Evolutionary conservation across 306 rosid species (phyloP).

Genomic region (Rosa chinensis): DNA sequence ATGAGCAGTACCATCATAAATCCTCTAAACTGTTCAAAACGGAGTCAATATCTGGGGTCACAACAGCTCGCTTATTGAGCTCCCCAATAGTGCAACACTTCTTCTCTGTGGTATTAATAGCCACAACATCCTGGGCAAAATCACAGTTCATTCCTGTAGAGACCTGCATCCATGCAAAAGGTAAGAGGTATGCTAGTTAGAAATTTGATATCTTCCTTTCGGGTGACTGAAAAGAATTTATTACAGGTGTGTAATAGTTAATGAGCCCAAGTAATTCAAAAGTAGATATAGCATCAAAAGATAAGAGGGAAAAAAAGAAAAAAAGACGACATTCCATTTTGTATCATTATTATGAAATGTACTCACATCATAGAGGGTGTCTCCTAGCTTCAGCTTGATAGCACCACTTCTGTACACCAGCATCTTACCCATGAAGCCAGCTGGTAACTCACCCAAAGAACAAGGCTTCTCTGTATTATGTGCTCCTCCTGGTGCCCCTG

Average conservation of each 20-base stretch:
- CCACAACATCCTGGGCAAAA: conserved; percentile 67
- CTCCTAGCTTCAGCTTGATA: conserved; percentile 73
- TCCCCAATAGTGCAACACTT: conserved; percentile 59
- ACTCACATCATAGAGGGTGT: conserved; percentile 80
- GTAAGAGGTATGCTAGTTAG: not conserved
- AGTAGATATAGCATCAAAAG: not conserved
- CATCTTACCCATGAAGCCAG: conserved; percentile 85
- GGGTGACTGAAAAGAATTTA: not conserved
- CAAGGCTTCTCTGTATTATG: conserved; percentile 28
- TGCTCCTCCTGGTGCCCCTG: conserved; percentile 25
- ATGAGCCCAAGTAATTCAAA: not conserved
- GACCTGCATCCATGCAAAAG: conserved; percentile 52
- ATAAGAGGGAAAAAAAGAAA: not conserved
- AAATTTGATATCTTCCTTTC: not conserved
- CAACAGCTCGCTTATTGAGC: conserved; percentile 54
- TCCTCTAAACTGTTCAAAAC: conserved; percentile 39
- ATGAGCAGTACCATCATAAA: conserved; percentile 37
- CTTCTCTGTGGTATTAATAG: conserved; percentile 59
- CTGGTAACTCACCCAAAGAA: conserved; percentile 52
- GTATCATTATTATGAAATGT: not conserved
- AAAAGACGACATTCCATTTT: not conserved
- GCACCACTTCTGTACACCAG: conserved; percentile 75
- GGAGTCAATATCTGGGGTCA: conserved; percentile 66
- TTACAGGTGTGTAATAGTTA: not conserved
- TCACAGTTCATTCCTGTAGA: conserved; percentile 65